A percentile compares a stretch with the other conserved stretches of the same genome.
phyloP scores from a whole-genome alignment of 305 asterid species.

The Salvia sclarea region DNA sequence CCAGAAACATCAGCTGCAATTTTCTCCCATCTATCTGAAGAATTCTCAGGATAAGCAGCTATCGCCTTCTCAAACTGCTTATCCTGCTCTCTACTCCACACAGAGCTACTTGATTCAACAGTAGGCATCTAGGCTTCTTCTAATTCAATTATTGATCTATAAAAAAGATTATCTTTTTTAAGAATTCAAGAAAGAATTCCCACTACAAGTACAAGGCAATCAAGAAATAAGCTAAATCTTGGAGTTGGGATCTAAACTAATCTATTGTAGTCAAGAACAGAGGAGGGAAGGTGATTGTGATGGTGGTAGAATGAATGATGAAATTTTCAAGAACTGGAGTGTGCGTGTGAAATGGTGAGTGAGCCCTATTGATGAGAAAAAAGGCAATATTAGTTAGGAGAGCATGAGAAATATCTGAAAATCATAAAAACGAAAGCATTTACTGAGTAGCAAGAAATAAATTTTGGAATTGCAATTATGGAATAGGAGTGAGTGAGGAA shows the following conservation, averaged over 20 bases:
- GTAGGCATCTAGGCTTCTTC: slow-evolving; percentile 52
- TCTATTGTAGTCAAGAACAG: slow-evolving; percentile 27
- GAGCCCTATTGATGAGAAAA: slow-evolving; percentile 43
- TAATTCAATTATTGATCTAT: slow-evolving; percentile 22
- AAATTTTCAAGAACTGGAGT: slow-evolving; percentile 39
- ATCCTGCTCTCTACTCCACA: slow-evolving; percentile 91
- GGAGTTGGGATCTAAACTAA: slow-evolving; percentile 32
- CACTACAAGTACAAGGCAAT: background rate
- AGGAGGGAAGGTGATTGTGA: slow-evolving; percentile 27
- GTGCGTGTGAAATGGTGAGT: slow-evolving; percentile 36
- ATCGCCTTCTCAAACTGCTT: slow-evolving; percentile 80
- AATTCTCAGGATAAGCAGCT: slow-evolving; percentile 65
- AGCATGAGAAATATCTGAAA: slow-evolving; percentile 69
- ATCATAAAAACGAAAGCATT: slow-evolving; percentile 40
- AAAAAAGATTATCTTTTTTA: background rate
- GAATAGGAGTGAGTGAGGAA: slow-evolving; percentile 32
- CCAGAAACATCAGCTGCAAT: slow-evolving; percentile 80
- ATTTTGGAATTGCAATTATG: slow-evolving; percentile 39
- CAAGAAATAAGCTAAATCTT: background rate
- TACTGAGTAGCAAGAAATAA: background rate
- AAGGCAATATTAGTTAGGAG: slow-evolving; percentile 36
- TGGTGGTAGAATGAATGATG: slow-evolving; percentile 34
- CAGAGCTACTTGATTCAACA: slow-evolving; percentile 60
- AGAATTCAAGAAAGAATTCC: background rate
- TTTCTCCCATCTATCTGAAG: slow-evolving; percentile 72